Conservation (phyloP, 805 yeast species). For the Diddensiella caesifluorescens region DNA sequence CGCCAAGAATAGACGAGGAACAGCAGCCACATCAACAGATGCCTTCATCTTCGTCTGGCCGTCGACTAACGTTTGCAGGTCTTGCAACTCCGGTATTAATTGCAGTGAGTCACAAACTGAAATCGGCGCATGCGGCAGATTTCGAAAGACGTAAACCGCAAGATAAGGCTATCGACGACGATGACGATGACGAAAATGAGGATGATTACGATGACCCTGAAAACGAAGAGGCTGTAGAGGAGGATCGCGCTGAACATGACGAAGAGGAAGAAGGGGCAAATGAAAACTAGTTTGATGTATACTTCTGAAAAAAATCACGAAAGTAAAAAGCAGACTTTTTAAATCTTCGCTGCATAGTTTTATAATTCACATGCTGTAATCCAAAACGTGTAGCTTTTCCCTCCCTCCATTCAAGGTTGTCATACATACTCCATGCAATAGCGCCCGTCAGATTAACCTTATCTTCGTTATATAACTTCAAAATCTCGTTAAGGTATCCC, state of each 20-base stretch:
- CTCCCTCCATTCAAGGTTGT: constrained; percentile 35
- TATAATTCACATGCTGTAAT: constrained; percentile 20
- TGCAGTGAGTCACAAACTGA: constrained; percentile 22
- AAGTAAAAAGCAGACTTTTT: constrained; percentile 22
- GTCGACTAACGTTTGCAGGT: constrained; percentile 15
- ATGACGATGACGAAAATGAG: constrained; percentile 27
- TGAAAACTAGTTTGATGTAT: too few species aligned
- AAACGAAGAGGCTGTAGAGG: too few species aligned
- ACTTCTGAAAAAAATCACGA: constrained; percentile 17
- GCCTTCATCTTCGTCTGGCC: constrained; percentile 1
- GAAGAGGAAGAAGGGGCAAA: too few species aligned
- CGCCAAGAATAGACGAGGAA: constrained; percentile 7
- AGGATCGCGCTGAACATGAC: too few species aligned
- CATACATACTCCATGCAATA: constrained; percentile 34
- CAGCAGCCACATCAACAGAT: not conserved
- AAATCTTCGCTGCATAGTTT: constrained; percentile 14
- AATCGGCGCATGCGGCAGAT: constrained; percentile 27
- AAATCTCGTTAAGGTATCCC: constrained; percentile 28
- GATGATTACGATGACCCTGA: not conserved
- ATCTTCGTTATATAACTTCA: constrained; percentile 27
- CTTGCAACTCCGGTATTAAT: constrained; percentile 25
- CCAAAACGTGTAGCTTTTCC: constrained; percentile 22
- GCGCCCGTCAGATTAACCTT: constrained; percentile 31
- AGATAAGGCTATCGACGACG: constrained; percentile 28
- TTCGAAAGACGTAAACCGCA: constrained; percentile 25